Evolutionary conservation across 2,329 filamentous ascomycete genomes (phyloP), one percentile per base, ranked within the genome.

Genomic region (Botryotinia narcissicola): DNA sequence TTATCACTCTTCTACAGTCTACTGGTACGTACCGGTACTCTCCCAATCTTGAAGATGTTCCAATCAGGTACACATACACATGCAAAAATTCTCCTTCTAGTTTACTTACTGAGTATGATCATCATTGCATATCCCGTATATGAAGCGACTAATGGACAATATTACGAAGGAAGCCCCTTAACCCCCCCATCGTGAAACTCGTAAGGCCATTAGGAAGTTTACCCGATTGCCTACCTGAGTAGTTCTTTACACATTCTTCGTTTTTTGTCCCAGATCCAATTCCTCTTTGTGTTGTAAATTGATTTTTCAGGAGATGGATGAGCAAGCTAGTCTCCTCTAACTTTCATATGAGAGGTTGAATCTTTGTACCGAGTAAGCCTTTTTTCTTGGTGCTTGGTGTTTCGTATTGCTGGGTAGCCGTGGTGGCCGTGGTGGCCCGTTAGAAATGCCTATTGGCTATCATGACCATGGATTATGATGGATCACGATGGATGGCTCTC

Each of bases 361-460:
- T 62, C 22, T 9, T 40, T 54, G 51, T 29, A 18, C 51, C 25
- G 51, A 29, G 51, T 16, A 62, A n/a, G 37, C 60, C 35, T n/a
- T 62, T 44, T 69, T 59, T 18, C 48, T 57, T 54, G 67, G 40
- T 59, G 48, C 40, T 35, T 62, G 67, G 37, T 44, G 48, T 57
- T 48, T 62, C 63, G 46, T 54, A 51, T 64, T 67, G 20, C 18
- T 8, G 48, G 25, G 25, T 61, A 6, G 22, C 35, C n/a, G 22
- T 61, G 59, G 35, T 42, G 46, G 35, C 42, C 68, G 22, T 61
- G 59, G 35, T 57, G 46, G 48, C 42, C 68, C 70, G 29, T 22
- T 40, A 4, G 22, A 42, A 35, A 32, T 37, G 1, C 12, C 32
- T 16, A 66, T 68, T 68, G 44, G 67, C 25, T 12, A 35, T 29